Conservation (phyloP, 2,329 filamentous ascomycete species). For the Xylariaceae sp. region DNA sequence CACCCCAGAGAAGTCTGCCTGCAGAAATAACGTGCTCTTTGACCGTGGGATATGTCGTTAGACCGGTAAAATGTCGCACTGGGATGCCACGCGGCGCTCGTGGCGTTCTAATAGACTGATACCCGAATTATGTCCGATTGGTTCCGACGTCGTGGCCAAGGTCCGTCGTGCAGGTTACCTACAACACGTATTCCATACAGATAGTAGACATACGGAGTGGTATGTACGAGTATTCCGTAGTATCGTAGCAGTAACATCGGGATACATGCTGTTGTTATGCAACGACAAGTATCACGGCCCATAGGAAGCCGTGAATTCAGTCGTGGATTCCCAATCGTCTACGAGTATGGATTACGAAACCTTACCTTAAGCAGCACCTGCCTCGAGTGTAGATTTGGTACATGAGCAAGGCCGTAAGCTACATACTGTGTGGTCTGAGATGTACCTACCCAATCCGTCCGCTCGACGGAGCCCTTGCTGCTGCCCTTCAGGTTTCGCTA, state of each 20-base stretch:
- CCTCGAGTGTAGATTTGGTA: too few species aligned
- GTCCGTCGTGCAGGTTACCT: slow-evolving; percentile 13
- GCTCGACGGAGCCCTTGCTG: too few species aligned
- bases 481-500: too few species aligned
- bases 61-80: slow-evolving; percentile 12
- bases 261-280: slow-evolving; percentile 10
- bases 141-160: slow-evolving; percentile 8
- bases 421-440: too few species aligned
- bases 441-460: too few species aligned
- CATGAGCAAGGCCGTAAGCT: too few species aligned
- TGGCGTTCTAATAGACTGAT: slow-evolving; percentile 12
- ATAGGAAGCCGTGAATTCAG: not conserved
- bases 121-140: slow-evolving; percentile 21
- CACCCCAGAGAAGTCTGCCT: slow-evolving; percentile 12
- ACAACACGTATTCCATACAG: not conserved
- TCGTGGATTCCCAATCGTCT: not conserved
- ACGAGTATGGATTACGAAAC: too few species aligned
- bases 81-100: slow-evolving; percentile 13
- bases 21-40: slow-evolving; percentile 19
- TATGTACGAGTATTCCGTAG: not conserved
- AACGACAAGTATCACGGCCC: slow-evolving; percentile 6
- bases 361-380: too few species aligned
- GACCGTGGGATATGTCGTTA: not conserved
- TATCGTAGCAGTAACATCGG: not conserved
- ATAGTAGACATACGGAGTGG: not conserved